A percentile compares a stretch with the other conserved stretches of the same genome.
Evolutionary conservation across 768 basidiomycete species (phyloP).

Genomic region (Amanita jacksonii): DNA sequence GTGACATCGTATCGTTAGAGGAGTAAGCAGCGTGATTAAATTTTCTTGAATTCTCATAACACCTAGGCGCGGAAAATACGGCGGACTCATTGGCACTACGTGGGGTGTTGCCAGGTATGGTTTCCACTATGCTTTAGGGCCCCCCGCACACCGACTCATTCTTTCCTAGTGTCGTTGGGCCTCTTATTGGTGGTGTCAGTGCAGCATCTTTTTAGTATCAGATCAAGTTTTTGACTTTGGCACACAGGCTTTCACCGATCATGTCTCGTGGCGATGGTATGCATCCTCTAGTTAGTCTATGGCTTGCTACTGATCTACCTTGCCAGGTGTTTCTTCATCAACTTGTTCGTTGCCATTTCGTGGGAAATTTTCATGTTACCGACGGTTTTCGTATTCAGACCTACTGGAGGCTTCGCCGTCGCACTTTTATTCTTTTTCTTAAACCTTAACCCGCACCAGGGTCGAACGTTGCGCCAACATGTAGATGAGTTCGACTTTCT

Average conservation of each 20-base stretch:
- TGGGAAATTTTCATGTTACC: neutral
- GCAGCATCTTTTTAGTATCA: neutral
- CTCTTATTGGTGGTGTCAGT: slow-evolving; percentile 74
- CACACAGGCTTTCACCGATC: slow-evolving; percentile 55
- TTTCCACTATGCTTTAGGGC: neutral
- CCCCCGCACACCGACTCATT: too few relatives aligned
- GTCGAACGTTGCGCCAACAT: slow-evolving; percentile 48
- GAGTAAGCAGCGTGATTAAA: slow-evolving; percentile 41
- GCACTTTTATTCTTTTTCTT: slow-evolving; percentile 61
- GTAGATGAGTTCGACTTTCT: slow-evolving; percentile 62
- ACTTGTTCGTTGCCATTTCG: slow-evolving; percentile 36
- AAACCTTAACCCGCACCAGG: slow-evolving; percentile 67
- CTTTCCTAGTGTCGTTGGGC: slow-evolving; percentile 49
- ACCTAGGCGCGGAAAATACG: slow-evolving; percentile 65
- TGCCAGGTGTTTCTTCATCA: slow-evolving; percentile 71
- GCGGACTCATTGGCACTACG: slow-evolving; percentile 66
- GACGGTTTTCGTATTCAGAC: slow-evolving; percentile 28
- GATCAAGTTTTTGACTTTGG: slow-evolving; percentile 1
- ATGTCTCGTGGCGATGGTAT: slow-evolving; percentile 74
- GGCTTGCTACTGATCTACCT: slow-evolving; percentile 4
- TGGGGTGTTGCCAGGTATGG: slow-evolving; percentile 57
- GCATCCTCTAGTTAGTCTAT: slow-evolving; percentile 9
- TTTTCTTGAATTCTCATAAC: neutral
- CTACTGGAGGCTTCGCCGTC: slow-evolving; percentile 62
- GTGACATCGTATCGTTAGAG: slow-evolving; percentile 74